Percentiles rank a stretch among this genome's conserved stretches.
Evolutionary conservation across 345 rosid species (phyloP).

Genomic region (Aurinia saxatilis): DNA sequence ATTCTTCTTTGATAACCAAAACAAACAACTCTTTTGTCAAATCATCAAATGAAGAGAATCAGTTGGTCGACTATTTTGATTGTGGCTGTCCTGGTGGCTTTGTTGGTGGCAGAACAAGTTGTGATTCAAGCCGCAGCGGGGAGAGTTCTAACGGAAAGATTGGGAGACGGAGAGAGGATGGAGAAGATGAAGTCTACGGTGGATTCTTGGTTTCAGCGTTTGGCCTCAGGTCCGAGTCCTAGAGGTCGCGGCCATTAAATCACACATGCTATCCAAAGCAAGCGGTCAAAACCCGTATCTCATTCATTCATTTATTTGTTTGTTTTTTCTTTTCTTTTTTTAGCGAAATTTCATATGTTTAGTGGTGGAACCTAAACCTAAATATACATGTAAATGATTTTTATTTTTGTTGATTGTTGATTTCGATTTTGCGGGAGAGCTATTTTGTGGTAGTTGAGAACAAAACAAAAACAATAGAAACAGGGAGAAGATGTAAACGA

Average conservation of each 20-base stretch:
- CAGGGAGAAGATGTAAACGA: not conserved
- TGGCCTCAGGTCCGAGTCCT: constrained; percentile 27
- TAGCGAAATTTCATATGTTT: not conserved
- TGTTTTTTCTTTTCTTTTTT: no score
- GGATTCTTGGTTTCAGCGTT: constrained; percentile 28
- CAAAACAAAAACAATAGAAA: not conserved
- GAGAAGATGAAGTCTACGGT: constrained; percentile 18
- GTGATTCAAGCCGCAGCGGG: constrained; percentile 23
- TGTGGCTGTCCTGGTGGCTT: constrained; percentile 9
- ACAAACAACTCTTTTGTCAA: not conserved
- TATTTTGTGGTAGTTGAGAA: not conserved
- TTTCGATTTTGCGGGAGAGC: not conserved
- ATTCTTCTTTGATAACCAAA: not conserved
- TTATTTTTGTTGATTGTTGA: not conserved
- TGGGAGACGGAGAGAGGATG: not conserved
- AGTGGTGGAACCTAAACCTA: not conserved
- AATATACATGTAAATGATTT: constrained; percentile 3
- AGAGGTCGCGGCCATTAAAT: constrained; percentile 26
- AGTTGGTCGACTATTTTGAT: constrained; percentile 23
- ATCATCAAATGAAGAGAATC: constrained; percentile 10
- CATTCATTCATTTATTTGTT: constrained; percentile 12
- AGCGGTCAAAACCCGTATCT: not conserved
- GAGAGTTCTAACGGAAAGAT: constrained; percentile 17
- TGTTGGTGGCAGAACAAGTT: constrained; percentile 11
- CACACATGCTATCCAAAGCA: no score